A percentile compares a stretch with the other conserved stretches of the same genome.
phyloP scores from a whole-genome alignment of 2,329 filamentous ascomycete species.

The Capronia americana region DNA sequence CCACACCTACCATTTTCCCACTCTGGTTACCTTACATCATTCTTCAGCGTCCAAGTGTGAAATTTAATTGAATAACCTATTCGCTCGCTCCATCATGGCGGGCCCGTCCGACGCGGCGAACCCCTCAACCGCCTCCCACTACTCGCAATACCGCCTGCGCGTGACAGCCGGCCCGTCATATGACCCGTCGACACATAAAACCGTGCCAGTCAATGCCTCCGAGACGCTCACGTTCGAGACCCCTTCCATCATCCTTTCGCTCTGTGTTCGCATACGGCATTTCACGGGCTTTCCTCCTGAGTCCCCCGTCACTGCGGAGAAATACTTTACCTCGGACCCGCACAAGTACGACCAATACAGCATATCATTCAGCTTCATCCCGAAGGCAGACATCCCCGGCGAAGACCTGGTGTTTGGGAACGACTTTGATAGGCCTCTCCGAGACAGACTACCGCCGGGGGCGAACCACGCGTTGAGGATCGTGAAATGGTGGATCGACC shows the following conservation, averaged over 20 bases:
- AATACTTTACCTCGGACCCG: conserved; percentile 76
- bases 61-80: not conserved
- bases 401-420: conserved; percentile 88
- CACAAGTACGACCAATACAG: conserved; percentile 83
- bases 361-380: conserved; percentile 78
- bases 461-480: conserved; percentile 84
- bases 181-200: conserved; percentile 71
- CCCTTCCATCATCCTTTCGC: conserved; percentile 69
- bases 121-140: conserved; percentile 9
- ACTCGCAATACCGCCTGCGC: conserved; percentile 69
- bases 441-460: conserved; percentile 82
- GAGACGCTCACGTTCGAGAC: conserved; percentile 68
- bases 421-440: conserved; percentile 90
- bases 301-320: conserved; percentile 69
- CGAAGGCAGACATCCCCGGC: conserved; percentile 70
- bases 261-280: conserved; percentile 76
- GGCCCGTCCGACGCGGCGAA: not conserved
- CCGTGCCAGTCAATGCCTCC: conserved; percentile 76
- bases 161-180: conserved; percentile 84
- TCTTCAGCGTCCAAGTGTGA: not conserved
- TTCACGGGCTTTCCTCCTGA: conserved; percentile 71
- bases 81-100: not conserved
- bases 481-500: conserved; percentile 89
- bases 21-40: not conserved
- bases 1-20: not conserved